These are phyloP conservation scores for Coemansia sp. DNA, from an alignment of 192 early-diverging fungal genomes.

Conservation along the genomic window DNA sequence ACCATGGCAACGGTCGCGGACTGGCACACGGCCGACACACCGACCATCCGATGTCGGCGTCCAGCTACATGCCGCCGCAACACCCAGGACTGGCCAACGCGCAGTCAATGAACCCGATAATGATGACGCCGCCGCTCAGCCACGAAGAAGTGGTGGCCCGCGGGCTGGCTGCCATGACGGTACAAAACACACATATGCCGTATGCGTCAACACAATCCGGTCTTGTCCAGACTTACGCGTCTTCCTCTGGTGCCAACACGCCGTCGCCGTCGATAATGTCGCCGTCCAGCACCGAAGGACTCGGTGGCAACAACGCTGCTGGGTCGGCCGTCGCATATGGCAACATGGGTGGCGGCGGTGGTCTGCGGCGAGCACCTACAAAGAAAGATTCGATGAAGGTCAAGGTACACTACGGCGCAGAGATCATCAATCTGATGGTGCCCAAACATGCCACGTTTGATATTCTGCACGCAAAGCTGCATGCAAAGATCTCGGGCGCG, in stretches of 20 bases:
- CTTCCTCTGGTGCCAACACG: constrained; percentile 23
- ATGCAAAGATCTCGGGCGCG: constrained; percentile 32
- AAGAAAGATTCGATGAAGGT: constrained; percentile 54
- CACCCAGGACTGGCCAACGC: constrained; percentile 27
- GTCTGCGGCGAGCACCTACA: constrained; percentile 45
- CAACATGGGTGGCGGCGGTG: constrained; percentile 17
- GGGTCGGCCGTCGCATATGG: constrained; percentile 12
- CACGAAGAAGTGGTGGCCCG: constrained; percentile 43
- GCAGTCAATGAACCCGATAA: constrained; percentile 24
- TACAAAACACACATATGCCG: constrained; percentile 23
- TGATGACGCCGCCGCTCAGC: constrained; percentile 48
- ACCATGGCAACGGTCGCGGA: constrained; percentile 3
- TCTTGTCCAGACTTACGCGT: constrained; percentile 10
- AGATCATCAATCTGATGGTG: constrained; percentile 49
- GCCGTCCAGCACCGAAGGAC: constrained; percentile 8
- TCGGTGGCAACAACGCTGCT: not conserved
- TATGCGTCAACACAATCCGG: constrained; percentile 9
- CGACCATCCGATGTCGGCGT: not conserved
- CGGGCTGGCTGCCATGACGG: constrained; percentile 36
- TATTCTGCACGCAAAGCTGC: constrained; percentile 28
- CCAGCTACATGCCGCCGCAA: constrained; percentile 12
- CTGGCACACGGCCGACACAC: constrained; percentile 1
- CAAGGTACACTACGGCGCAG: constrained; percentile 52
- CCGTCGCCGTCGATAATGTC: constrained; percentile 38
- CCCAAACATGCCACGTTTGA: constrained; percentile 45